Evolutionary conservation across 1,284 basidiomycete species (phyloP).

Genomic region (Macrocystidia cucumis): DNA sequence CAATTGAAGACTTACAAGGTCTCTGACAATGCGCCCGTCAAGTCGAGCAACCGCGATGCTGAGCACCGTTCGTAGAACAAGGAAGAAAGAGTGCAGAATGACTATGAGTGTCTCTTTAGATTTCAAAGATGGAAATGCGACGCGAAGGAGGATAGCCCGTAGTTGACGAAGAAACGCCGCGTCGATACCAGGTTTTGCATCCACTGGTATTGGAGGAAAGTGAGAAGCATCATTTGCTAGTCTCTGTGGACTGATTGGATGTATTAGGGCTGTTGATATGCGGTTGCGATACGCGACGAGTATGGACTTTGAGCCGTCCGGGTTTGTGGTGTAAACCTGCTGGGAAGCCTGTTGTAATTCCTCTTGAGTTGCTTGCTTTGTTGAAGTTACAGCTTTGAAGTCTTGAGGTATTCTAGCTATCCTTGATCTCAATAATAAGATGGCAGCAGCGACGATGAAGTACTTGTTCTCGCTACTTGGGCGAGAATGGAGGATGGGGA

Average conservation of each 20-base stretch:
- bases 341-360: conserved; percentile 43
- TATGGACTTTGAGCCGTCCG: conserved; percentile 53
- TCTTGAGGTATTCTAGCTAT: conserved; percentile 10
- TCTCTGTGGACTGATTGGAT: conserved; percentile 33
- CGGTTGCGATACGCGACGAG: conserved; percentile 60
- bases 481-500: too few species aligned
- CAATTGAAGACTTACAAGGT: conserved; percentile 48
- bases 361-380: conserved; percentile 26
- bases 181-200: conserved; percentile 67
- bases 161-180: conserved; percentile 77
- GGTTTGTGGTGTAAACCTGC: conserved; percentile 46
- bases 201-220: conserved; percentile 45
- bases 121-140: conserved; percentile 67
- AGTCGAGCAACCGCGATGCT: conserved; percentile 85
- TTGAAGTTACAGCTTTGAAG: conserved; percentile 10
- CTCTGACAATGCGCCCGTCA: conserved; percentile 86
- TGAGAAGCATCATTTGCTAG: conserved; percentile 38
- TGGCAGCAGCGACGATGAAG: too few species aligned
- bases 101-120: conserved; percentile 79
- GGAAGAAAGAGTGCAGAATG: conserved; percentile 78
- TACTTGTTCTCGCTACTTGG: too few species aligned
- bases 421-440: neutral
- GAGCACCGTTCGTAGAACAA: conserved; percentile 81
- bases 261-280: conserved; percentile 52
- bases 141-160: conserved; percentile 59